Percentiles rank a stretch among this genome's conserved stretches.
Evolutionary conservation across 2,329 filamentous ascomycete genomes (phyloP).

Genomic region (Penicillium frequentans): DNA sequence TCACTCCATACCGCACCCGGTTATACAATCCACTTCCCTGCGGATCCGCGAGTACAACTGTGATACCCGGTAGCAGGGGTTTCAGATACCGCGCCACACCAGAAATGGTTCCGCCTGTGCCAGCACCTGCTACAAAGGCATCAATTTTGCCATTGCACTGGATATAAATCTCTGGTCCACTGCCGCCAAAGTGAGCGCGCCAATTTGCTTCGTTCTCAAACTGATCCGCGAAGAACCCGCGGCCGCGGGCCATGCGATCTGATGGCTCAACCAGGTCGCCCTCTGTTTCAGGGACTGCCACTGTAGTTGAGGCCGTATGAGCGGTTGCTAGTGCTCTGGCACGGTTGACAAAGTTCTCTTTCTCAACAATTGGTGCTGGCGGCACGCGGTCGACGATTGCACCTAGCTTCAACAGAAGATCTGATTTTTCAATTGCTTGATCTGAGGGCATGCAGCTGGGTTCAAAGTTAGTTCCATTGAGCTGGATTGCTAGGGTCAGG

Average conservation of each 20-base stretch:
- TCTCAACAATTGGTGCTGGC: slow-evolving; percentile 90
- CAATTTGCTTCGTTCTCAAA: slow-evolving; percentile 93
- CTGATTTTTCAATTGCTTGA: slow-evolving; percentile 82
- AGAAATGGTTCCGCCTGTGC: slow-evolving; percentile 89
- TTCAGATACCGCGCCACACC: slow-evolving; percentile 85
- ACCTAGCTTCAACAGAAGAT: slow-evolving; percentile 83
- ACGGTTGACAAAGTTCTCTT: slow-evolving; percentile 90
- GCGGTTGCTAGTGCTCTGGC: slow-evolving; percentile 73
- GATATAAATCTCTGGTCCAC: slow-evolving; percentile 82
- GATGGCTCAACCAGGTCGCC: slow-evolving; percentile 18
- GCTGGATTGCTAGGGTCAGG: not conserved
- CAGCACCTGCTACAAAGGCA: slow-evolving; percentile 89
- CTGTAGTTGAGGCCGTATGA: slow-evolving; percentile 56
- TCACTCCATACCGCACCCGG: slow-evolving; percentile 86
- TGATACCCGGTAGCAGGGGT: slow-evolving; percentile 62
- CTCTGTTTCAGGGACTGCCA: slow-evolving; percentile 8
- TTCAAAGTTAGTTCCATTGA: not conserved
- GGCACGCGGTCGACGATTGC: slow-evolving; percentile 89
- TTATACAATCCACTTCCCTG: slow-evolving; percentile 94
- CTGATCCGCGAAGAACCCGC: slow-evolving; percentile 92
- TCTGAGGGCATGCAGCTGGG: slow-evolving; percentile 86
- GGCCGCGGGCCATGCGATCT: slow-evolving; percentile 55
- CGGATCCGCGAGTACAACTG: slow-evolving; percentile 85
- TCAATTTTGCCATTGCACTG: slow-evolving; percentile 76
- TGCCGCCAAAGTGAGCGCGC: slow-evolving; percentile 75